These are phyloP conservation scores for Malus hybrid DNA, from an alignment of 331 rosid genomes.

Conservation along the genomic window DNA sequence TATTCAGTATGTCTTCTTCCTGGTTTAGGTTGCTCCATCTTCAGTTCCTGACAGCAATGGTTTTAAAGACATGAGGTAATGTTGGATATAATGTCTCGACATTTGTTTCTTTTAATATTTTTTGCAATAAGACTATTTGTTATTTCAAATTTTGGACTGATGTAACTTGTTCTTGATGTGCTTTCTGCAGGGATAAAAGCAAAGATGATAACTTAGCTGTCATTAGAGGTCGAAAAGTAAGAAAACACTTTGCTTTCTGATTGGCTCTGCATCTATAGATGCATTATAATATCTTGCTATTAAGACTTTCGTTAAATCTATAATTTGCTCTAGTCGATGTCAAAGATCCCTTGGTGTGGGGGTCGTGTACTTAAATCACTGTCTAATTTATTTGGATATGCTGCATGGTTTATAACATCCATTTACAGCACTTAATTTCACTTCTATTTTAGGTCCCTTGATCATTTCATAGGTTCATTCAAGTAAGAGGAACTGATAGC, in stretches of 20 bases:
- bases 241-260: constrained; percentile 14
- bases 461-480: too few relatives aligned
- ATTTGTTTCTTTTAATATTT: background rate
- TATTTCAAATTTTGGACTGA: constrained; percentile 1
- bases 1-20: background rate
- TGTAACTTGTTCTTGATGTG: constrained; percentile 11
- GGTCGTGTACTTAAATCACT: background rate
- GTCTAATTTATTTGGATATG: background rate
- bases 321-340: background rate
- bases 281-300: background rate
- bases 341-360: background rate
- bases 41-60: constrained; percentile 47
- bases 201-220: constrained; percentile 35
- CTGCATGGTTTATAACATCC: background rate
- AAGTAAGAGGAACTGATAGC: background rate
- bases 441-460: background rate
- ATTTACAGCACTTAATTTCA: background rate
- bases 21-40: constrained; percentile 45
- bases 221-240: constrained; percentile 65
- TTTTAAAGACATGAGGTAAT: constrained; percentile 54
- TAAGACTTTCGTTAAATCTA: background rate
- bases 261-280: background rate
- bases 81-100: background rate
- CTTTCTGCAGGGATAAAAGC: constrained; percentile 45
- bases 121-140: background rate